Evolutionary conservation across 495 filamentous ascomycete species (phyloP).

Genomic region (Bathelium albidoporum): DNA sequence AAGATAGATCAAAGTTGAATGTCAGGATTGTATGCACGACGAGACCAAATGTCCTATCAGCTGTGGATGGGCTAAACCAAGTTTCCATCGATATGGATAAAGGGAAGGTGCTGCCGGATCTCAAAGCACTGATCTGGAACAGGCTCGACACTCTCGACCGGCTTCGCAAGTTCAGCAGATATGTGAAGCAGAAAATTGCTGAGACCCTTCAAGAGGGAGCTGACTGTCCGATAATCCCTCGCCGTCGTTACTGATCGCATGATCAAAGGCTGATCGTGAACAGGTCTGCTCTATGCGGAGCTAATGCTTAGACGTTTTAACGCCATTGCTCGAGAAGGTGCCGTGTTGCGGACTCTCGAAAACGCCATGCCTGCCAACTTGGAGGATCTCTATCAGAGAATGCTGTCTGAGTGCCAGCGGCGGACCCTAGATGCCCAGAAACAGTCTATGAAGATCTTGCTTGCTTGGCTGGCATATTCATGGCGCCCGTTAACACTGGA

Average conservation of each 20-base stretch:
- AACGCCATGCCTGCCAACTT: background rate
- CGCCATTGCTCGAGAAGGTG: background rate
- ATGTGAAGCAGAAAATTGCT: background rate
- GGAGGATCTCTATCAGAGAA: background rate
- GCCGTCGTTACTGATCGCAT: background rate
- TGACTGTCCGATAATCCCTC: background rate
- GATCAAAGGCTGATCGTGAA: background rate
- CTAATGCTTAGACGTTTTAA: background rate
- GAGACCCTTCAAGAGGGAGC: background rate
- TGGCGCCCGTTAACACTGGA: background rate
- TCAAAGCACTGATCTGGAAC: slow-evolving; percentile 14
- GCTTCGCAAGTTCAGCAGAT: slow-evolving; percentile 14
- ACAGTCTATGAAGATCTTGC: background rate
- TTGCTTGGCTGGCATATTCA: background rate
- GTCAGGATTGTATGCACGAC: slow-evolving; percentile 11
- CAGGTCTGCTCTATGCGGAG: background rate
- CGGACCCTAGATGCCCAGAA: background rate
- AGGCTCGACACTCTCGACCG: slow-evolving; percentile 11
- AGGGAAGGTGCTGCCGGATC: slow-evolving; percentile 14
- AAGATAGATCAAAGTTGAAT: slow-evolving; percentile 6
- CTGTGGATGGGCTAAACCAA: background rate
- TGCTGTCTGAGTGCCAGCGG: background rate
- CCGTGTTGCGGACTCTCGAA: background rate
- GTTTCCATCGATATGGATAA: slow-evolving; percentile 10
- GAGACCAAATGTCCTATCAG: slow-evolving; percentile 3